Base-by-base conservation (phyloP, 257 asterid genomes). In the Thymus mandschuricus region DNA sequence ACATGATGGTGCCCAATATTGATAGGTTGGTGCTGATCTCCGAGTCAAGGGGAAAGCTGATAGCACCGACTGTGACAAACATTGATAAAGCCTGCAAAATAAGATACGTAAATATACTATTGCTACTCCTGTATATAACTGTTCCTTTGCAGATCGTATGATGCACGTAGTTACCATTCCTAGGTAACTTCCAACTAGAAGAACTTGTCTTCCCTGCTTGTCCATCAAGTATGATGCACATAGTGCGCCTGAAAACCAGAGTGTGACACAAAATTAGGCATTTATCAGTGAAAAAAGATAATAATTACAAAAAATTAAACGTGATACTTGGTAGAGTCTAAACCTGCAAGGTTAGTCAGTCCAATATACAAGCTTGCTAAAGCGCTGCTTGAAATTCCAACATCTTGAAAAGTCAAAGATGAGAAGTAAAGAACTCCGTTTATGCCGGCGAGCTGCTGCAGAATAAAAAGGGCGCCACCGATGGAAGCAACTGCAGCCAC, bases 401-500 rank as follows among this genome's bases (percentile, higher is more conserved):
- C 96, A 67, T 88, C 89, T 75, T 43, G 81, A 69, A 92, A 92
- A 50, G 98, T 92, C 82, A 92, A 79, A 66, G 98, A 92, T 61
- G 96, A 92, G 69, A 88, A 92, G 75, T 88, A 92, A 54, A 92
- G 92, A 81, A 92, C 92, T 68, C 94, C 98, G 75, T 92, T 92
- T 84, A 92, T 83, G 38, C 96, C 96, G 55, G 98, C 87, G 68
- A 92, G 83, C 66, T 92, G 98, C 76, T 89, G 98, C 72, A 92
- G 86, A 41, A 86, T 79, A 67, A 89, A 92, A 66, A 92, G 95
- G 60, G 89, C 61, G 64, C 96, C 98, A 79, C 98, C 98, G 69
- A 85, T 81, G 60, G 81, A 72, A 43, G 98, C 96, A 81, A 85
- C 96, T 92, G 91, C 83, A 88, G 60, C 46, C 71, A 68, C 69